Base-by-base conservation (phyloP, 176 grass and related monocot genomes). In the Musa troglodytarum region DNA sequence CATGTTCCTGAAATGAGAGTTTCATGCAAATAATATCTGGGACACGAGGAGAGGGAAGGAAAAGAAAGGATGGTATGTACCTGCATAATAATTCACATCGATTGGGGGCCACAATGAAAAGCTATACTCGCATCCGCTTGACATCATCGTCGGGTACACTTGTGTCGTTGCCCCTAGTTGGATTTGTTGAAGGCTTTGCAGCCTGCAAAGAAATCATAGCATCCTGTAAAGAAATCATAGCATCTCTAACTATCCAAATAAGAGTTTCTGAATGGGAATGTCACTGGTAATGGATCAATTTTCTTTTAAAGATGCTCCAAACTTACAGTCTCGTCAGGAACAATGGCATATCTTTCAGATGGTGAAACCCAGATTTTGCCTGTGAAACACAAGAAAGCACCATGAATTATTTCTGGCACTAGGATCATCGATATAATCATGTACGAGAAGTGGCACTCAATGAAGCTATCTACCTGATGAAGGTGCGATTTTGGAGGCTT, bases 311-410 rank as follows among this genome's bases (percentile, higher is more conserved):
- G 2, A 57, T 10, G 4, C 50, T 1, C 9, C 24, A 28, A 72
- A 43, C 85, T 92, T 75, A 99, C 95, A 26, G 90, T 93, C 50
- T 99, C 95, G 53, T 94, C 88, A 70, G 95, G 95, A 54, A 99
- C 95, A 79, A 99, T 84, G 24, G 95, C 95, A 9, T 99, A 99
- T 99, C 95, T 91, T 89, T 99, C 86, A 2, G 95, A 89, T 24
- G 90, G 95, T 0, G 95, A 99, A 56, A 99, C 88, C 95, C 95
- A 99, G 58, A 99, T 54, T 80, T 99, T 94, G 28, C 88, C 95
- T 99, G 85, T 22, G 34, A 76, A 34, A 51, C 15, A 43, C 3
- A 34, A 34, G 3, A 53, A 70, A 59, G 49, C 51, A 21, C 52
- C 28, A 23, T 71, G 9, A 52, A 16, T 29, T 11, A 2, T 51